phyloP scores from a whole-genome alignment of 176 grass and related monocot species.

The Luzula sylvatica region DNA sequence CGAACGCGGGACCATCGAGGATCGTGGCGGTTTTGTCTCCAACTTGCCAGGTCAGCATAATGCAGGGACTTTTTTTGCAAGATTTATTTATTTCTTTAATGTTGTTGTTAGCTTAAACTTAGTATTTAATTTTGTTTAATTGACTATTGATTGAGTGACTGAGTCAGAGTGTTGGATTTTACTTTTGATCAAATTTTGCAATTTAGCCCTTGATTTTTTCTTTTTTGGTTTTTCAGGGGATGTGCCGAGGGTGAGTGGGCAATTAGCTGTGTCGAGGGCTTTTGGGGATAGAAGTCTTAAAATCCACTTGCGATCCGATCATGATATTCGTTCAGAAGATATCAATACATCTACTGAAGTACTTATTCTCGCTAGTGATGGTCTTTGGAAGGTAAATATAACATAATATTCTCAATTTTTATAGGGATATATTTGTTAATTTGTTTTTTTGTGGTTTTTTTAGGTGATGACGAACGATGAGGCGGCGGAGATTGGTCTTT shows the following conservation, averaged over 20 bases:
- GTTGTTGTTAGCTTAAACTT: no score
- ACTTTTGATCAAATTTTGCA: not conserved
- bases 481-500: conserved; percentile 18
- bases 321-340: conserved; percentile 18
- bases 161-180: no score
- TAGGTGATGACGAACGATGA: conserved; percentile 33
- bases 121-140: no score
- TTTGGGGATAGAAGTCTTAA: conserved; percentile 36
- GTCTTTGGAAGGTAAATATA: conserved; percentile 41
- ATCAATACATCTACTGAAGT: conserved; percentile 15
- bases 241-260: conserved; percentile 33
- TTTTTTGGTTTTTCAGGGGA: conserved; percentile 25
- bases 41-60: conserved; percentile 20
- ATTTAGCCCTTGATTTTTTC: no score
- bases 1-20: conserved; percentile 23
- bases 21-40: conserved; percentile 28
- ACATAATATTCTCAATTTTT: no score
- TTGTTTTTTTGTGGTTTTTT: no score
- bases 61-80: not conserved
- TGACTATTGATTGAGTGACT: no score
- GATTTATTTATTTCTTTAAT: conserved; percentile 5
- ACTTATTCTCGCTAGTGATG: conserved; percentile 34
- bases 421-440: not conserved
- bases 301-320: conserved; percentile 24
- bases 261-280: conserved; percentile 35